Conservation (phyloP, 2,329 filamentous ascomycete genomes). For the Coccinonectria pachysandricola region DNA sequence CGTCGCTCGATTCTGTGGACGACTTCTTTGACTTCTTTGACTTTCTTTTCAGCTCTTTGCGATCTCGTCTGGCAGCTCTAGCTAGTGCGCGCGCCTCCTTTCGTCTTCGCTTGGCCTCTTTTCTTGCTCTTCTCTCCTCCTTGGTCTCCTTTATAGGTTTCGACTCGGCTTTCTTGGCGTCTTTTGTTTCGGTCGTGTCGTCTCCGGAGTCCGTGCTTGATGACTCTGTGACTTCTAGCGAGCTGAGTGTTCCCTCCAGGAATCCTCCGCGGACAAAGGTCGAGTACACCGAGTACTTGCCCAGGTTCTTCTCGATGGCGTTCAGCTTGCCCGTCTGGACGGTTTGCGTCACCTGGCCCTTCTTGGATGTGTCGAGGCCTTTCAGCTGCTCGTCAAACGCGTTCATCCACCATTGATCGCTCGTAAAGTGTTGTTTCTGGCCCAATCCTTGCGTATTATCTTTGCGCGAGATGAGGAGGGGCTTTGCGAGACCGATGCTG, state of each 20-base stretch:
- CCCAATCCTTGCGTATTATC: constrained; percentile 73
- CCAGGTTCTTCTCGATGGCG: constrained; percentile 42
- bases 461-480: constrained; percentile 75
- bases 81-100: constrained; percentile 18
- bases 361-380: constrained; percentile 56
- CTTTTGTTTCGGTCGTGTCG: constrained; percentile 20
- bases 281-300: constrained; percentile 61
- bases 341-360: constrained; percentile 47
- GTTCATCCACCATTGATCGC: constrained; percentile 93
- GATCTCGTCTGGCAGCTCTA: constrained; percentile 14
- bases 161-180: constrained; percentile 15
- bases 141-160: constrained; percentile 28
- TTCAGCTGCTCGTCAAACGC: constrained; percentile 88
- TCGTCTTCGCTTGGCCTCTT: constrained; percentile 22
- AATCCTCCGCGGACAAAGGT: constrained; percentile 77
- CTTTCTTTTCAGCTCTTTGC: constrained; percentile 16
- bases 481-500: constrained; percentile 67
- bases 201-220: constrained; percentile 17
- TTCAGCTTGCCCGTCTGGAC: constrained; percentile 44
- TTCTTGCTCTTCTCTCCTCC: constrained; percentile 30
- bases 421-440: constrained; percentile 55
- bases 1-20: constrained; percentile 19
- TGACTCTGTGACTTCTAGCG: constrained; percentile 16
- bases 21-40: constrained; percentile 17
- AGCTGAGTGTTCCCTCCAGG: constrained; percentile 58